Evolutionary conservation across 768 basidiomycete genomes (phyloP).

Genomic region (Leccinum fibrillosum): DNA sequence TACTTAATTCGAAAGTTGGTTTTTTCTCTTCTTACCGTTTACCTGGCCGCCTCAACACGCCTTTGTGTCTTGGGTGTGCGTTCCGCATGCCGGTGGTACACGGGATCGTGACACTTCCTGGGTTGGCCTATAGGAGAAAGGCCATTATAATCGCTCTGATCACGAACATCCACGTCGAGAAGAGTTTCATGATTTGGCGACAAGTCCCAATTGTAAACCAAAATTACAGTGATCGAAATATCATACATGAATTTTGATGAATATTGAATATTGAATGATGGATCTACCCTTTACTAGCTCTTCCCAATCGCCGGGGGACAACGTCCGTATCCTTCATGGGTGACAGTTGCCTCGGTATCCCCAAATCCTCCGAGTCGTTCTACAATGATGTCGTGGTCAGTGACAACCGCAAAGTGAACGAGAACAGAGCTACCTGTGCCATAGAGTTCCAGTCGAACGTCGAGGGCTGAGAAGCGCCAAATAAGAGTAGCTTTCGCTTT

Average conservation of each 20-base stretch:
- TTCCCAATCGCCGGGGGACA: conserved; percentile 43
- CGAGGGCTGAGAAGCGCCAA: conserved; percentile 39
- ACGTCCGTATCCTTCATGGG: conserved; percentile 58
- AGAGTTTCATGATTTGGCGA: conserved; percentile 89
- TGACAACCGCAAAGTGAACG: neutral
- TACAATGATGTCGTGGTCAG: conserved; percentile 7
- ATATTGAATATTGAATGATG: too few relatives aligned
- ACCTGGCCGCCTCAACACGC: conserved; percentile 44
- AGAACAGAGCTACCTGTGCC: conserved; percentile 32
- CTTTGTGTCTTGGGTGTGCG: conserved; percentile 49
- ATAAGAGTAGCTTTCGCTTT: conserved; percentile 68
- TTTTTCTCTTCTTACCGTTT: conserved; percentile 31
- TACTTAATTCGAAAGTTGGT: neutral
- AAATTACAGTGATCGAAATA: neutral
- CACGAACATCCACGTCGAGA: conserved; percentile 63
- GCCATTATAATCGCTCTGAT: conserved; percentile 86
- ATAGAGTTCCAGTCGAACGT: conserved; percentile 47
- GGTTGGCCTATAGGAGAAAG: conserved; percentile 49
- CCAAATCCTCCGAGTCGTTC: conserved; percentile 40
- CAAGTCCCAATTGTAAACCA: conserved; percentile 26
- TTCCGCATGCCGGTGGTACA: conserved; percentile 55
- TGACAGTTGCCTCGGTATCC: conserved; percentile 65
- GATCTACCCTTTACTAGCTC: conserved; percentile 23
- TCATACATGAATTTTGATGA: neutral
- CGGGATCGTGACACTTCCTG: conserved; percentile 37